Evolutionary conservation across 1,139 yeast genomes (phyloP), one percentile per base, ranked within the genome.

Genomic region (Schwanniomyces etchellsii): DNA sequence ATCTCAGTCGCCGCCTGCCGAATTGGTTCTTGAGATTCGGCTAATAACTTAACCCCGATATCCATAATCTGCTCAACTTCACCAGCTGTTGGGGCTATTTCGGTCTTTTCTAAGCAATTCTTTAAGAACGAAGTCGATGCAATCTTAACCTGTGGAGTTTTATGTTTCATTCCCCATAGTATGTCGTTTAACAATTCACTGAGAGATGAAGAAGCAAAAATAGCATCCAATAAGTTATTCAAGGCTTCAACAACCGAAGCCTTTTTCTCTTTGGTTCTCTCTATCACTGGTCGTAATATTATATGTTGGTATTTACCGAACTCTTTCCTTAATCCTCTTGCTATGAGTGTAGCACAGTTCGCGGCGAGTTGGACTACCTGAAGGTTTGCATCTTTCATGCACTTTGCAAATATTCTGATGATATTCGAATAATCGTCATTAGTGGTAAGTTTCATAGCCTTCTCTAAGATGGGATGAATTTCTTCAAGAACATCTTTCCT

Each of bases 231-330:
- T 1, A 91, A 81, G 27, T 55, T 59, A 15, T 67, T 64, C 18
- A 91, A 62, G 1, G 94, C 82, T 20, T 78, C 86, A 2, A 84
- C 65, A 1, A 86, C 93, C 2, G 81, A 62, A 10, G 75, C 80
- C 48, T 91, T 91, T 61, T 84, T 86, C 52, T 91, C 98, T 49
- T 88, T 89, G 10, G 86, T 75, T 44, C 96, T 70, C 41, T 88
- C 96, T 27, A 91, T 58, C 39, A 84, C 59, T 0, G 94, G 81
- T 1, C 63, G 59, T 11, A 86, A 57, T 2, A 86, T 67, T 1
- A 70, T 47, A 0, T 64, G 40, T 28, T 69, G 70, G 51, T 85
- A 86, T 40, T 61, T 65, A 28, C 64, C 62, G 56, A 83, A 80
- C 17, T 62, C 55, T 2, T 49, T 42, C 30, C 81, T 70, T 30